Evolutionary conservation across 768 basidiomycete genomes (phyloP).

Genomic region (Termitomyces sp.): DNA sequence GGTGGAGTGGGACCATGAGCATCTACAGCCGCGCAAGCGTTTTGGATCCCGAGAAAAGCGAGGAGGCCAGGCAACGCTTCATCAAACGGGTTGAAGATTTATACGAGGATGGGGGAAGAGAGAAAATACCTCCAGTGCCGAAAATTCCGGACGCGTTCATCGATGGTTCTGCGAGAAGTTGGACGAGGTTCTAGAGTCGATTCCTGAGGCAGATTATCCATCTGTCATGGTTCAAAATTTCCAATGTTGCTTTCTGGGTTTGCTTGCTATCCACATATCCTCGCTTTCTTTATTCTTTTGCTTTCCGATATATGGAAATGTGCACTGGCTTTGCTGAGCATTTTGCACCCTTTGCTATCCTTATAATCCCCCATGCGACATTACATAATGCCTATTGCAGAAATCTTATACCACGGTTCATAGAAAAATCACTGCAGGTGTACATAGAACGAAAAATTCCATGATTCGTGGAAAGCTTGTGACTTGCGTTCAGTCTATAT

Average conservation of each 20-base stretch:
- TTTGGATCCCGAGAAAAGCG: conserved; percentile 50
- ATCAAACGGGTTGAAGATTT: conserved; percentile 50
- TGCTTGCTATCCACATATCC: not conserved
- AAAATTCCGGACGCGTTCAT: conserved; percentile 32
- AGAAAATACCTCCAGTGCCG: conserved; percentile 43
- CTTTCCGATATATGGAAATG: not conserved
- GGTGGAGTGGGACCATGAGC: conserved; percentile 36
- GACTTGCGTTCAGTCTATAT: not conserved
- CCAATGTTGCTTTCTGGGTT: conserved; percentile 1
- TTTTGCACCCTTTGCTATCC: conserved; percentile 1
- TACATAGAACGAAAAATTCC: not conserved
- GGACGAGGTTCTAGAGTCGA: conserved; percentile 28
- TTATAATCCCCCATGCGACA: not conserved
- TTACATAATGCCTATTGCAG: not conserved
- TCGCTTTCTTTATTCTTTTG: not conserved
- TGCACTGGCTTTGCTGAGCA: conserved; percentile 11
- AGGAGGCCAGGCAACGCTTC: conserved; percentile 44
- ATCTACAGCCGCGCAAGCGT: conserved; percentile 50
- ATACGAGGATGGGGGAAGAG: conserved; percentile 37
- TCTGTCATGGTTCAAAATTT: not conserved
- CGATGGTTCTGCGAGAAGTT: conserved; percentile 19
- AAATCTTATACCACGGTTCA: not conserved
- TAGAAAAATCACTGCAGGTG: not conserved
- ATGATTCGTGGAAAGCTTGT: not conserved
- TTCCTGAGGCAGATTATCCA: conserved; percentile 4